Conservation (phyloP, 306 rosid species). For the Delonix regia region DNA sequence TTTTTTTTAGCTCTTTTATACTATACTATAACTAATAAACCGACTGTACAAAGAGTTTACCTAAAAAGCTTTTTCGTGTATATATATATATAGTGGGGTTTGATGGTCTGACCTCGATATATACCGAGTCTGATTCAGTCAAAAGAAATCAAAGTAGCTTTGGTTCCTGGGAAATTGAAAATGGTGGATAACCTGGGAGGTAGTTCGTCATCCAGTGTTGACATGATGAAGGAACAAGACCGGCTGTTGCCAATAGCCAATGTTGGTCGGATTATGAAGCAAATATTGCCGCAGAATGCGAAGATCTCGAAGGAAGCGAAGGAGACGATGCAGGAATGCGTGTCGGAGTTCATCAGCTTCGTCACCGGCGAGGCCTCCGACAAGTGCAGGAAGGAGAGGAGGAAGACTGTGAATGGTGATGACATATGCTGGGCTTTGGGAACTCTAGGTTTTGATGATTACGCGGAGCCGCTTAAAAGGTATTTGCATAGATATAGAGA, state of each 20-base stretch:
- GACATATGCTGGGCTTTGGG: constrained; percentile 64
- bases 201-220: not conserved
- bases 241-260: constrained; percentile 69
- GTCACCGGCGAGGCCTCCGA: constrained; percentile 73
- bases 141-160: not conserved
- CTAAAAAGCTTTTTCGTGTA: too few relatives aligned
- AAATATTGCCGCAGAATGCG: constrained; percentile 59
- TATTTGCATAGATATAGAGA: constrained; percentile 57
- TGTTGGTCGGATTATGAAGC: constrained; percentile 77
- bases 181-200: constrained; percentile 1
- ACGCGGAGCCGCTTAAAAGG: constrained; percentile 56
- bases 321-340: constrained; percentile 75
- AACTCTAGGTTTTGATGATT: constrained; percentile 66
- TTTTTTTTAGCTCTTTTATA: not conserved
- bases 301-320: constrained; percentile 75
- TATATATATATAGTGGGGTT: not conserved
- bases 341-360: constrained; percentile 70
- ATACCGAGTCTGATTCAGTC: not conserved
- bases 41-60: too few relatives aligned
- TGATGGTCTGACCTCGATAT: not conserved
- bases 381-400: constrained; percentile 63
- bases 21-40: too few relatives aligned
- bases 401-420: constrained; percentile 70
- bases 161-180: not conserved
- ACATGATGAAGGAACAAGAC: constrained; percentile 60